Evolutionary conservation across 129 eudicot genomes (phyloP), one percentile per base, ranked within the genome.

Genomic region (Scalesia atractyloides): DNA sequence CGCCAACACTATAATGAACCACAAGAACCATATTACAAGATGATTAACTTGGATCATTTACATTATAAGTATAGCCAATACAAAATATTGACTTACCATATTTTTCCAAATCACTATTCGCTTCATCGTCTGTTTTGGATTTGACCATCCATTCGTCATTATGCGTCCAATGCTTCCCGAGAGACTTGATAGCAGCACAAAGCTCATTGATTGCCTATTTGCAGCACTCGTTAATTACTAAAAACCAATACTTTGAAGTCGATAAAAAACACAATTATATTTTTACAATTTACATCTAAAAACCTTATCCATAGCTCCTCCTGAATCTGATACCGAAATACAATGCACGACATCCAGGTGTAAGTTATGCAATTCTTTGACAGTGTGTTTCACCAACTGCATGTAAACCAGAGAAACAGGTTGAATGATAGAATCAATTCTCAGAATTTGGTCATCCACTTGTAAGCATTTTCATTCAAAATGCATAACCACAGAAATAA

Each of bases 311-410:
- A 76, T 81, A 20, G 92, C 76, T 75, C 79, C 83, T 19, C 84
- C 78, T 49, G 68, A 37, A 57, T 84, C 86, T 16, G 91, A 76
- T 39, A 72, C 61, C 0, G 84, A 68, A 52, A 69, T 9, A 51
- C 48, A 46, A 7, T 71, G 83, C 73, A 82, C 85, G 16, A 82
- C 66, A 51, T 79, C 81, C 24, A 90, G 96, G 68, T 88, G 79
- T 69, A 79, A 53, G 76, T 77, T 77, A 10, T 73, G 84, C 26
- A 95, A 69, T 79, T 95, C 97, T 71, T 88, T 82, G 77, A 85
- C 79, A 0, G 99, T 88, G 64, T 64, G 78, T 58, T 80, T 78
- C 82, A 91, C 82, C 83, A 95, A 51, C 99, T 95, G 83, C 64
- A 72, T 0, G 36, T 59, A 75, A 48, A 12, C 24, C 41, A 70